A percentile compares a stretch with the other conserved stretches of the same genome.
Conservation (phyloP, 2,329 filamentous ascomycete species). For the Colletotrichum incanum region DNA sequence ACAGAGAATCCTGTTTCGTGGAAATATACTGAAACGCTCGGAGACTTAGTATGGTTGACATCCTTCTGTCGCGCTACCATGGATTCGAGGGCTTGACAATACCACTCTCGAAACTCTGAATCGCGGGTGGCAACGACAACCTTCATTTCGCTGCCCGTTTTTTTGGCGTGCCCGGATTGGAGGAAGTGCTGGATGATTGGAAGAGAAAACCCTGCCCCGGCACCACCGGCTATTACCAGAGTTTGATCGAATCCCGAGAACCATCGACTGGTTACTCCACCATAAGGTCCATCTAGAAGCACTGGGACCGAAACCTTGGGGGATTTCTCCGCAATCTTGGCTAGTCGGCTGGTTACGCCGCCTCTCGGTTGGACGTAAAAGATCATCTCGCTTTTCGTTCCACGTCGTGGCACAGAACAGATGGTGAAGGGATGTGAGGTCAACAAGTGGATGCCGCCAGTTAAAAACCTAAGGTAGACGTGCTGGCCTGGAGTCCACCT, state of each 20-base stretch:
- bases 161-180: neutral
- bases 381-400: slow-evolving; percentile 56
- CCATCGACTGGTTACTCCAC: slow-evolving; percentile 61
- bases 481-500: slow-evolving; percentile 69
- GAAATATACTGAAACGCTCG: neutral
- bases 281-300: slow-evolving; percentile 72
- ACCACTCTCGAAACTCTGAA: slow-evolving; percentile 32
- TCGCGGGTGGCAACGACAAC: slow-evolving; percentile 35
- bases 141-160: slow-evolving; percentile 32
- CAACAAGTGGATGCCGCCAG: slow-evolving; percentile 59
- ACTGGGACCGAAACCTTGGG: slow-evolving; percentile 60
- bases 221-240: slow-evolving; percentile 69
- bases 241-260: slow-evolving; percentile 57
- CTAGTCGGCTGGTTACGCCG: slow-evolving; percentile 66
- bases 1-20: slow-evolving; percentile 11
- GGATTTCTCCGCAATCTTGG: slow-evolving; percentile 54
- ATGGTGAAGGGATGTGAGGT: slow-evolving; percentile 71
- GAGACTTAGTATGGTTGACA: neutral
- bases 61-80: neutral
- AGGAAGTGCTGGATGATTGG: slow-evolving; percentile 62
- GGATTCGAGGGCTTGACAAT: slow-evolving; percentile 18
- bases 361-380: slow-evolving; percentile 68
- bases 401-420: slow-evolving; percentile 60
- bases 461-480: slow-evolving; percentile 68
- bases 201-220: slow-evolving; percentile 69